phyloP scores from a whole-genome alignment of 2,329 filamentous ascomycete genomes.

The Grosmannia serpens region DNA sequence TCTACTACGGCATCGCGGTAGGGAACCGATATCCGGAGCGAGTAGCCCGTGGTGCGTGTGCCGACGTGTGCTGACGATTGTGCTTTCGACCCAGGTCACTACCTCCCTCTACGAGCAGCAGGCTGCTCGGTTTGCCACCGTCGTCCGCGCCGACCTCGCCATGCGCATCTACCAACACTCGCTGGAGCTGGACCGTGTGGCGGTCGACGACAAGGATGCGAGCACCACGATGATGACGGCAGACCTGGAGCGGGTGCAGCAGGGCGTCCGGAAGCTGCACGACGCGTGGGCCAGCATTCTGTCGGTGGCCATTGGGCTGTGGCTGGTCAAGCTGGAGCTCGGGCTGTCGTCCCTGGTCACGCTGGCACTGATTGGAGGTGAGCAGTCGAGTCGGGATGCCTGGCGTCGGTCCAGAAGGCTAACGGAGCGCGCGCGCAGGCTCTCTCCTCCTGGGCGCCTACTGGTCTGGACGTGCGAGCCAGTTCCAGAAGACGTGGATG shows the following conservation, averaged over 20 bases:
- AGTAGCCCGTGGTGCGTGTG: too few species aligned
- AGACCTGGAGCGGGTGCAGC: conserved; percentile 17
- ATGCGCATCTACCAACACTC: conserved; percentile 20
- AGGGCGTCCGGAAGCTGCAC: conserved; percentile 14
- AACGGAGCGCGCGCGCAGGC: too few species aligned
- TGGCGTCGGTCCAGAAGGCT: too few species aligned
- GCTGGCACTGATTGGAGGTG: conserved; percentile 3
- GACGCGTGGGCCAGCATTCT: conserved; percentile 12
- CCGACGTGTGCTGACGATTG: too few species aligned
- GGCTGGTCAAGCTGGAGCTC: conserved; percentile 7
- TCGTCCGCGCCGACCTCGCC: not conserved
- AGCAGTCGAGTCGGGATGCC: too few species aligned
- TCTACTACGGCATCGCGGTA: not conserved
- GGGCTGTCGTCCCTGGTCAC: conserved; percentile 7
- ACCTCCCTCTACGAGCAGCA: not conserved
- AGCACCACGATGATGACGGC: conserved; percentile 18
- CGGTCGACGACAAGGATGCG: conserved; percentile 10
- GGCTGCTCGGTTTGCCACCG: not conserved
- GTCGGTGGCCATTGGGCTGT: conserved; percentile 5
- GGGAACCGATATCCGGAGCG: too few species aligned
- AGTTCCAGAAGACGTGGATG: conserved; percentile 13
- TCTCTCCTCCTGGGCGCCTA: not conserved
- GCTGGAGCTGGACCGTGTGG: conserved; percentile 10
- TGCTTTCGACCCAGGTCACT: not conserved
- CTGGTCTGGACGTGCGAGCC: not conserved